These are phyloP conservation scores for Pyrenula aspistea DNA, from an alignment of 495 filamentous ascomycete species.

Conservation along the genomic window DNA sequence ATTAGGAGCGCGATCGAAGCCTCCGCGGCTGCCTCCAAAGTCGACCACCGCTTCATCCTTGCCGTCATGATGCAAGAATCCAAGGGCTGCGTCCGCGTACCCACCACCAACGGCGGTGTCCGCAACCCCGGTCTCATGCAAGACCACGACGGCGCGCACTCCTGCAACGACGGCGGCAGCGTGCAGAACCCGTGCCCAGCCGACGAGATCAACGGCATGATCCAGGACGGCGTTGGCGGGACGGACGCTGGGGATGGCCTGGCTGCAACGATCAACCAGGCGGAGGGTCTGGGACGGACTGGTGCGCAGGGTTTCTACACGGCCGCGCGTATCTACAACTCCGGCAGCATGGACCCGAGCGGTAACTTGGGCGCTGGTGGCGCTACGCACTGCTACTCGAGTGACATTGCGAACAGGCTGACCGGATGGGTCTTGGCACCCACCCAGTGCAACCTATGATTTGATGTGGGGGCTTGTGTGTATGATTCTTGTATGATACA, in stretches of 20 bases:
- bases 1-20: constrained; percentile 26
- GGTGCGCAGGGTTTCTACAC: constrained; percentile 21
- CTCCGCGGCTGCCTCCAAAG: constrained; percentile 23
- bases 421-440: constrained; percentile 20
- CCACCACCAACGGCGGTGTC: constrained; percentile 30
- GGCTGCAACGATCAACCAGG: constrained; percentile 17
- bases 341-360: constrained; percentile 20
- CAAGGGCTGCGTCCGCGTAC: constrained; percentile 44
- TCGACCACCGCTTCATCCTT: constrained; percentile 47
- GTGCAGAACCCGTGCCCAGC: constrained; percentile 31
- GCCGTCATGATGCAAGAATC: constrained; percentile 47
- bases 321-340: constrained; percentile 32
- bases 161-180: constrained; percentile 26
- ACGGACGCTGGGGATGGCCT: constrained; percentile 31
- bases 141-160: constrained; percentile 30
- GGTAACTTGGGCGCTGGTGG: constrained; percentile 25
- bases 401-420: constrained; percentile 36
- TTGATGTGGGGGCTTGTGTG: too few species aligned
- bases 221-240: constrained; percentile 29
- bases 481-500: too few species aligned
- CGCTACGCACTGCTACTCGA: constrained; percentile 32
- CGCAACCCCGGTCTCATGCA: constrained; percentile 46
- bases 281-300: constrained; percentile 1
- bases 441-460: constrained; percentile 8
- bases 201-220: constrained; percentile 33